phyloP scores from a whole-genome alignment of 768 basidiomycete genomes.

The Leccinum olivaceopallidum region DNA sequence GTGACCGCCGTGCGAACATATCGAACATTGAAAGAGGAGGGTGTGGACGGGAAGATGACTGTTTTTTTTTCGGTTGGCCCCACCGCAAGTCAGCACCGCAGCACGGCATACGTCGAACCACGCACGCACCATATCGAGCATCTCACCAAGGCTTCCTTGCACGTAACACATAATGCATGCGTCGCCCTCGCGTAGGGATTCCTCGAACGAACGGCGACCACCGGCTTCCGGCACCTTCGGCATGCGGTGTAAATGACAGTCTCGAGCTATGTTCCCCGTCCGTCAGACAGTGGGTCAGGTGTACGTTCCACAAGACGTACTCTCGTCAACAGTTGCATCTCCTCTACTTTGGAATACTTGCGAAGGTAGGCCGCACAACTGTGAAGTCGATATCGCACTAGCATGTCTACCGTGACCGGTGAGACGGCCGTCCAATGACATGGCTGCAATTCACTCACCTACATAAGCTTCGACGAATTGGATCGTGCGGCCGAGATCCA shows the following conservation, averaged over 20 bases:
- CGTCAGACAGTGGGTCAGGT: not conserved
- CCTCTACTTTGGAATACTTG: conserved; percentile 55
- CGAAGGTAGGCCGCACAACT: conserved; percentile 74
- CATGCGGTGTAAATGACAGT: conserved; percentile 74
- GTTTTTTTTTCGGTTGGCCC: not conserved
- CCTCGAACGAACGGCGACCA: conserved; percentile 40
- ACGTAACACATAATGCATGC: conserved; percentile 57
- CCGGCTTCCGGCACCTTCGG: conserved; percentile 65
- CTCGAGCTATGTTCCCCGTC: conserved; percentile 54
- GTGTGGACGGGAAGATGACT: conserved; percentile 78
- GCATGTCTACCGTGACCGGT: conserved; percentile 47
- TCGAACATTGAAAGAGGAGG: conserved; percentile 70
- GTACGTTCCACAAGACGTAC: conserved; percentile 36
- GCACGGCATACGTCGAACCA: conserved; percentile 3
- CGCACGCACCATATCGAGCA: conserved; percentile 81
- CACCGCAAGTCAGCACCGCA: conserved; percentile 1
- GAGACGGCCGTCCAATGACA: not conserved
- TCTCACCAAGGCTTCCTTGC: conserved; percentile 45
- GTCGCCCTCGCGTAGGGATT: conserved; percentile 38
- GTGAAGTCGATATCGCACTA: conserved; percentile 61
- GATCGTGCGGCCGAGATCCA: conserved; percentile 43
- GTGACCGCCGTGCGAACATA: conserved; percentile 82
- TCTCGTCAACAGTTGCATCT: conserved; percentile 52
- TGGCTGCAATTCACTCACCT: conserved; percentile 43
- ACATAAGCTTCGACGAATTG: conserved; percentile 72